Evolutionary conservation across 352 stramenopile species (phyloP), one percentile per base, ranked within the genome.

Genomic region (Globisporangium radiosum): DNA sequence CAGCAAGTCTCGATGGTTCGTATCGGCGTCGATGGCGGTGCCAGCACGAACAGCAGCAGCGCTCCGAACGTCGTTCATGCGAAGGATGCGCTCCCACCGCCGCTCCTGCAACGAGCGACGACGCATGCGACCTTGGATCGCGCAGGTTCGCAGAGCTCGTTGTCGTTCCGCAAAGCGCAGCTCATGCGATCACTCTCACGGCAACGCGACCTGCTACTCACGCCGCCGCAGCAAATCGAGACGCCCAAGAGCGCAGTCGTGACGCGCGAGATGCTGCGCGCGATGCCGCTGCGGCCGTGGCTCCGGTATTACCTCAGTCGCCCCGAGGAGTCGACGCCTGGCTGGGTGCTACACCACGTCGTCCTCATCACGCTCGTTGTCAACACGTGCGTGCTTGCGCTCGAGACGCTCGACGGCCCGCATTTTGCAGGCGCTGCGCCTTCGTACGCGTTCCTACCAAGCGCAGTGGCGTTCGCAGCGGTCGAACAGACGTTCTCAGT

Each of bases 371-470:
- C 78, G 2, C 47, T 80, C n/a, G 5, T 78, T 1, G 8, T 37
- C 37, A 78, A 86, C 53, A 60, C 79, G 9, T 59, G 51, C 8
- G 47, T 72, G 17, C 76, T 87, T 64, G 62, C 77, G 6, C 50
- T 47, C 0, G 64, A 82, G 42, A 87, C 77, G 4, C 63, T 85
- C 5, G 79, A 90, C 14, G 79, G 77, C 11, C 79, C 77, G 2
- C 74, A 71, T 19, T 79, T 73, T n/a, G 9, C 17, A 2, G 66
- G 53, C 1, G 70, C 73, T 0, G 64, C 80, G 8, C 79, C 79
- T 8, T 69, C 17, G 8, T 90, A 82, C 36, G 17, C 64, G 10
- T 83, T 75, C 13, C 59, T 90, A 11, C 77, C 72, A 5, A 53
- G 38, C 6, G 59, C 75, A 17, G 13, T 15, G 0, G 57, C 59